Conservation (phyloP, 495 filamentous ascomycete species). For the Daldinia concentrica region DNA sequence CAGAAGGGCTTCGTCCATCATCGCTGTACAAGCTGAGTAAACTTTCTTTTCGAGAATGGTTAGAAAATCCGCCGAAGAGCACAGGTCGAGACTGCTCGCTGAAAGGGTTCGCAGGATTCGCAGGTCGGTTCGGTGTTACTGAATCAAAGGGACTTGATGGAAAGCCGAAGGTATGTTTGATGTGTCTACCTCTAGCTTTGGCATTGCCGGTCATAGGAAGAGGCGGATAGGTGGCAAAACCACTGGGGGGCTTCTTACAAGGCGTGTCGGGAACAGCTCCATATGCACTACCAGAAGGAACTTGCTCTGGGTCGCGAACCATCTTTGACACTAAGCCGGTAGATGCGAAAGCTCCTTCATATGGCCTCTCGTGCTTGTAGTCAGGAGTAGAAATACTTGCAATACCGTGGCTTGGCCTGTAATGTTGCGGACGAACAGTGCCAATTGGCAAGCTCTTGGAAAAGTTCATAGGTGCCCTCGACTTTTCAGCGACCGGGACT, state of each 20-base stretch:
- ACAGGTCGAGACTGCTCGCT: slow-evolving; percentile 45
- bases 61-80: slow-evolving; percentile 50
- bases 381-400: slow-evolving; percentile 79
- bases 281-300: slow-evolving; percentile 20
- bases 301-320: slow-evolving; percentile 64
- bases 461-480: slow-evolving; percentile 67
- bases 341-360: slow-evolving; percentile 89
- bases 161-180: slow-evolving; percentile 51
- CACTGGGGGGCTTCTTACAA: slow-evolving; percentile 80
- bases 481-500: slow-evolving; percentile 61
- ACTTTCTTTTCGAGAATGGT: slow-evolving; percentile 72
- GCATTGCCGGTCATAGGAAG: slow-evolving; percentile 60
- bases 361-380: slow-evolving; percentile 83
- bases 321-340: slow-evolving; percentile 93
- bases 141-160: slow-evolving; percentile 67
- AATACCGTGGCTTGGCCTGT: slow-evolving; percentile 11
- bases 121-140: slow-evolving; percentile 26
- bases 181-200: slow-evolving; percentile 55
- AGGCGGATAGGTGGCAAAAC: slow-evolving; percentile 70
- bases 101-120: slow-evolving; percentile 31
- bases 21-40: slow-evolving; percentile 81
- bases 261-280: slow-evolving; percentile 87
- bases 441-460: slow-evolving; percentile 78
- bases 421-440: slow-evolving; percentile 34
- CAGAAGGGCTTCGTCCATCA: slow-evolving; percentile 63